Evolutionary conservation across 73 alveolate species (phyloP).

Genomic region (Uronychia setigera): DNA sequence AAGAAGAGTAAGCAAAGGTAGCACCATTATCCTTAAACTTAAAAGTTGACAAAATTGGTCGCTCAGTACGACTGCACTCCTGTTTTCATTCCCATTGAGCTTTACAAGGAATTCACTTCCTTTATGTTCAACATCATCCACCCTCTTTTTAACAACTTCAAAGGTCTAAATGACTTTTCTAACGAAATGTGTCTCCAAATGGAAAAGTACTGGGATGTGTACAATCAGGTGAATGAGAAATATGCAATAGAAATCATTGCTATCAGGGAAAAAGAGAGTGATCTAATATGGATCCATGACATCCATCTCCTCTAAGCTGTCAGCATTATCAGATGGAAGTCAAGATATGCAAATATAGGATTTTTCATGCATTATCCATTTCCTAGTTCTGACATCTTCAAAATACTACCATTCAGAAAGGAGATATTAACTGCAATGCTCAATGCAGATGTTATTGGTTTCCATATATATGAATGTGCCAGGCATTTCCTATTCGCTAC

Average conservation of each 20-base stretch:
- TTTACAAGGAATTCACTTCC: slow-evolving; percentile 12
- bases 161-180: slow-evolving; percentile 63
- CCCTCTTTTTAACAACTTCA: slow-evolving; percentile 65
- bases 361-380: slow-evolving; percentile 68
- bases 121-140: slow-evolving; percentile 35
- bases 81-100: slow-evolving; percentile 28
- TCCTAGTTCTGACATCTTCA: slow-evolving; percentile 66
- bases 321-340: slow-evolving; percentile 23
- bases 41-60: slow-evolving; percentile 20
- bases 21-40: not conserved
- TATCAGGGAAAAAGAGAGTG: not conserved
- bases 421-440: slow-evolving; percentile 73
- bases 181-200: slow-evolving; percentile 6
- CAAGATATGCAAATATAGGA: slow-evolving; percentile 48
- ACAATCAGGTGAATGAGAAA: slow-evolving; percentile 14
- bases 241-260: slow-evolving; percentile 3
- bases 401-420: slow-evolving; percentile 58
- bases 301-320: not conserved
- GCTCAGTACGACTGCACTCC: slow-evolving; percentile 54
- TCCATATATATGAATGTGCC: slow-evolving; percentile 86
- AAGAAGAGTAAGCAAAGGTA: slow-evolving; percentile 36
- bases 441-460: slow-evolving; percentile 86
- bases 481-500: slow-evolving; percentile 76
- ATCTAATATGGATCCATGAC: not conserved
- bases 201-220: slow-evolving; percentile 15